Conservation (phyloP, 306 rosid species). For the Morella rubra region DNA sequence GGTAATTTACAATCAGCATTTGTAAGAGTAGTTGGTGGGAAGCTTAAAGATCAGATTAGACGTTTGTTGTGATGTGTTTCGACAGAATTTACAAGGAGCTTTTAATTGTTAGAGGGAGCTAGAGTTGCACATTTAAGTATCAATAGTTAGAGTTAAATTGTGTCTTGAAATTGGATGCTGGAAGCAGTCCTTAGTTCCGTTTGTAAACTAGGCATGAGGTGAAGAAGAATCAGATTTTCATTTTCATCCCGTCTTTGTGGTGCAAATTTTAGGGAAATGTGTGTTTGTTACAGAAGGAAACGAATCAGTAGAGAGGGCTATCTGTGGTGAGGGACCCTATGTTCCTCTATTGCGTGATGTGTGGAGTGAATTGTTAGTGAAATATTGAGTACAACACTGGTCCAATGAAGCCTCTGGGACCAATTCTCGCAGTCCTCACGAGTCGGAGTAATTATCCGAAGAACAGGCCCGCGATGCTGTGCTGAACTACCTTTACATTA, state of each 20-base stretch:
- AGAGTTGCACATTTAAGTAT: conserved; percentile 22
- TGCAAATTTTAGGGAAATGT: background rate
- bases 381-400: background rate
- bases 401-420: background rate
- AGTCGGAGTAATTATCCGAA: too few species aligned
- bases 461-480: too few species aligned
- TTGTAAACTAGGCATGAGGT: background rate
- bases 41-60: conserved; percentile 14
- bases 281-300: background rate
- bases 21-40: conserved; percentile 6
- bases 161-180: background rate
- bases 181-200: background rate
- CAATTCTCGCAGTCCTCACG: background rate
- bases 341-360: too few species aligned
- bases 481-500: too few species aligned
- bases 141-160: background rate
- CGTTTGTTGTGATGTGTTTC: conserved; percentile 26
- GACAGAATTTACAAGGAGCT: conserved; percentile 7
- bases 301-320: background rate
- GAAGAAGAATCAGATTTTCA: background rate
- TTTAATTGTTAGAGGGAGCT: conserved; percentile 15
- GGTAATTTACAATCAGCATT: conserved; percentile 1
- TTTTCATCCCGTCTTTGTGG: background rate
- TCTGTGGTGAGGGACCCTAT: background rate
- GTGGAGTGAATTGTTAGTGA: background rate